Evolutionary conservation across 2,329 filamentous ascomycete species (phyloP), one percentile per base, ranked within the genome.

Genomic region (Thielaviopsis ethacetica): DNA sequence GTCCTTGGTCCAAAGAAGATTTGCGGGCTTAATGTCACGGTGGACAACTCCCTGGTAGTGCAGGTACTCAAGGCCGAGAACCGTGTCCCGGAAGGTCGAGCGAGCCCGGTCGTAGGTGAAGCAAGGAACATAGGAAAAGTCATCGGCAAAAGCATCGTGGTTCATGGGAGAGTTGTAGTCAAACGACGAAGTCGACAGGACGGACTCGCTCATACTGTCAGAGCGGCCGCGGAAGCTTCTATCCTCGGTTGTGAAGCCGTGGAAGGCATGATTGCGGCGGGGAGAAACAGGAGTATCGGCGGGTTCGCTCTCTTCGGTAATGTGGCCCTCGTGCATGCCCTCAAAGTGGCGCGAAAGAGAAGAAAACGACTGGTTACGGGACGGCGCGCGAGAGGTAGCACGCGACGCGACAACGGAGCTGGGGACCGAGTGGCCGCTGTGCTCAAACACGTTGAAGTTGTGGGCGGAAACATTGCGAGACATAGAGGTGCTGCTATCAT

Each of bases 111-210:
- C 80, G 41, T 95, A 78, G 0, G 91, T 95, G 72, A 98, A 87
- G 71, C 91, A 90, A 17, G 93, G 93, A 17, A 97, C 91, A 67
- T 93, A 95, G 41, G 86, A 88, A 69, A 89, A 89, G 68, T 97
- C 91, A 65, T 95, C 89, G 41, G 88, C 85, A 61, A 88, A 83
- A 1, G 81, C 76, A 62, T 85, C 82, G 21, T 59, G 60, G 62
- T 86, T 82, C 13, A 75, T 71, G 51, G 75, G 76, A 9, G 72
- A 68, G 64, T 78, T 78, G 66, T 75, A 81, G 66, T 84, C 81
- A 44, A 85, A 70, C 0, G 81, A 82, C 3, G 82, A 85, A 71
- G 84, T 77, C 56, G 86, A 81, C 65, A 85, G 82, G 66, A 83
- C 81, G 62, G 87, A 93, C 57, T 87, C 88, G 3, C 86, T 83